These are phyloP conservation scores for Hypericum perforatum DNA, from an alignment of 345 rosid species.

Conservation along the genomic window DNA sequence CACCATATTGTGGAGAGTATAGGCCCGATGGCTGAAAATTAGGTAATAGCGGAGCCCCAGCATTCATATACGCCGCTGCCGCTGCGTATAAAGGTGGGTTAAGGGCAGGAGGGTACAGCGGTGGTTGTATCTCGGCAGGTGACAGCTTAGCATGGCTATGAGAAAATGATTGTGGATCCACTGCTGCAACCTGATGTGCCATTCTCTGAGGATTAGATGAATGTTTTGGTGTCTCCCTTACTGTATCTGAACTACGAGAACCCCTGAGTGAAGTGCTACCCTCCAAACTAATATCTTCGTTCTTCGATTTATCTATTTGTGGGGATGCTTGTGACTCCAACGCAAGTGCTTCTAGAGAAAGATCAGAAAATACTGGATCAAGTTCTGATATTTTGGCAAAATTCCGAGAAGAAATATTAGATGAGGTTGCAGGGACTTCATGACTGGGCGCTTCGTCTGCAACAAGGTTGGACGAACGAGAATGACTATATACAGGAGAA, in stretches of 20 bases:
- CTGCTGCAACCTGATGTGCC: conserved; percentile 30
- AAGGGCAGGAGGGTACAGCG: conserved; percentile 11
- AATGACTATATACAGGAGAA: conserved; percentile 64
- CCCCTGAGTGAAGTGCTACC: conserved; percentile 29
- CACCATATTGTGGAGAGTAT: conserved; percentile 15
- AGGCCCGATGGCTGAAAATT: conserved; percentile 22
- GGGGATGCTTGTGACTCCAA: conserved; percentile 29
- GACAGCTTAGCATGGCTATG: conserved; percentile 12
- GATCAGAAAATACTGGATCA: conserved; percentile 30
- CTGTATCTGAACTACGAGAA: conserved; percentile 27
- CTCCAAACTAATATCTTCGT: conserved; percentile 27
- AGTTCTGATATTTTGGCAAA: conserved; percentile 40
- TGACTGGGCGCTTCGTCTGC: conserved; percentile 42
- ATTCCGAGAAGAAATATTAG: conserved; percentile 39
- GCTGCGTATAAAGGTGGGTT: conserved; percentile 16
- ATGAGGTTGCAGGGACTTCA: conserved; percentile 35
- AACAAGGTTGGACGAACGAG: conserved; percentile 55
- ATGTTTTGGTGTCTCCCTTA: conserved; percentile 31
- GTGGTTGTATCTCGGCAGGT: conserved; percentile 3
- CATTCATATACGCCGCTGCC: conserved; percentile 12
- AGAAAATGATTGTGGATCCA: conserved; percentile 28
- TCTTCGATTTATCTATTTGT: conserved; percentile 29
- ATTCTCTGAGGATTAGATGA: conserved; percentile 33
- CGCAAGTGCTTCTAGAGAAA: conserved; percentile 23
- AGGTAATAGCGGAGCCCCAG: conserved; percentile 14